phyloP scores from a whole-genome alignment of 2,329 filamentous ascomycete species.

The Ceratocystis albifundus region DNA sequence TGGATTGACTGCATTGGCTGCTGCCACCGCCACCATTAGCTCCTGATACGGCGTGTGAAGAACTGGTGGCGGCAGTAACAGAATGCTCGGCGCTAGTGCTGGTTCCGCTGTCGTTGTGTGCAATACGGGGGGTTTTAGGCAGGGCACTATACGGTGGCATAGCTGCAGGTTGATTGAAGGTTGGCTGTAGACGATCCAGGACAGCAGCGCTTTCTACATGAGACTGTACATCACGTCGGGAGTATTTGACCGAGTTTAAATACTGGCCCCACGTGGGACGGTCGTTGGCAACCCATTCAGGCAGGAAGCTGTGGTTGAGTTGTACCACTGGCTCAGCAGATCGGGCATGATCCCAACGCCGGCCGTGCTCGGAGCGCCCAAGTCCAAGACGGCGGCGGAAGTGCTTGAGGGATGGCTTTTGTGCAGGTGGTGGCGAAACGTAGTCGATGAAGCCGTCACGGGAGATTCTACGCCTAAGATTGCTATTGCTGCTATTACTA shows the following conservation, averaged over 20 bases:
- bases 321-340: constrained; percentile 47
- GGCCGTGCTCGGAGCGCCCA: constrained; percentile 34
- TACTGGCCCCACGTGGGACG: constrained; percentile 41
- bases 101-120: constrained; percentile 10
- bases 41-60: neutral
- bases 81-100: constrained; percentile 25
- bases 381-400: constrained; percentile 20
- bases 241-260: constrained; percentile 33
- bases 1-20: constrained; percentile 24
- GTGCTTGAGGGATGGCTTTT: constrained; percentile 14
- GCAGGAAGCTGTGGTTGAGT: constrained; percentile 16
- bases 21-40: constrained; percentile 15
- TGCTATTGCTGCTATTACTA: neutral
- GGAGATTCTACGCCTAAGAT: constrained; percentile 35
- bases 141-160: constrained; percentile 26
- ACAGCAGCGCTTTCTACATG: constrained; percentile 38
- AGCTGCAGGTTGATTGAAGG: constrained; percentile 34
- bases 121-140: constrained; percentile 25
- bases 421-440: constrained; percentile 20
- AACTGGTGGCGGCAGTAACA: neutral
- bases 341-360: constrained; percentile 50
- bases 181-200: constrained; percentile 38
- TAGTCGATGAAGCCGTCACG: constrained; percentile 39
- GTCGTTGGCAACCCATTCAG: constrained; percentile 17
- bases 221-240: constrained; percentile 37